Percentiles rank a stretch among this genome's conserved stretches.
Evolutionary conservation across 2,329 filamentous ascomycete species (phyloP).

Genomic region (Botrytis hyacinthi): DNA sequence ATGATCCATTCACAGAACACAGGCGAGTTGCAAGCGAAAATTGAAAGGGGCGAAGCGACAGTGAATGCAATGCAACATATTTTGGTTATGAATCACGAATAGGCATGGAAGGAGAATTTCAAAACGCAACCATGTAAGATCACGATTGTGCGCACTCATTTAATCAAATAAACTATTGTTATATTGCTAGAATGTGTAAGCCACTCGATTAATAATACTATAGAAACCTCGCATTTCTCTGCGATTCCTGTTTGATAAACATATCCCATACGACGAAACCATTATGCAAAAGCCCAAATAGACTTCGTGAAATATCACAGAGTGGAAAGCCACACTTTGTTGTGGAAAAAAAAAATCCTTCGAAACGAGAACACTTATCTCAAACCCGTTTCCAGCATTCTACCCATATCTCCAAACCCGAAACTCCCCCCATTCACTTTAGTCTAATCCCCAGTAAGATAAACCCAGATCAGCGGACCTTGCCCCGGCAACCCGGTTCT

Average conservation of each 20-base stretch:
- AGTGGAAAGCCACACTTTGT: neutral
- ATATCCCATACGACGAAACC: neutral
- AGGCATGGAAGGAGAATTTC: neutral
- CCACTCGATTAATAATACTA: neutral
- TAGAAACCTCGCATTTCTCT: neutral
- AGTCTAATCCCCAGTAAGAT: slow-evolving; percentile 50
- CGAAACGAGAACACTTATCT: neutral
- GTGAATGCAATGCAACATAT: neutral
- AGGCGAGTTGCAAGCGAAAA: neutral
- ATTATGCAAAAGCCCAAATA: neutral
- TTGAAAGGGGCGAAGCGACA: neutral
- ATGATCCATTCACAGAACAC: neutral
- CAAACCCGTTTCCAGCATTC: neutral
- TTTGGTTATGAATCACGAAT: neutral
- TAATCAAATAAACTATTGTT: neutral
- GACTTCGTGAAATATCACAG: neutral
- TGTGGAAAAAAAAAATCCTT: neutral
- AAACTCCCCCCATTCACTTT: neutral
- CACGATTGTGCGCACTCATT: neutral
- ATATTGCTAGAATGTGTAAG: neutral
- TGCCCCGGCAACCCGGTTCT: slow-evolving; percentile 44
- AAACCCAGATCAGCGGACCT: slow-evolving; percentile 59
- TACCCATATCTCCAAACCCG: neutral
- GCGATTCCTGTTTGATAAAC: neutral
- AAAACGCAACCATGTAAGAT: neutral